Evolutionary conservation across 208 protist genomes (phyloP).

Genomic region (Blastocrithidia nonstop): DNA sequence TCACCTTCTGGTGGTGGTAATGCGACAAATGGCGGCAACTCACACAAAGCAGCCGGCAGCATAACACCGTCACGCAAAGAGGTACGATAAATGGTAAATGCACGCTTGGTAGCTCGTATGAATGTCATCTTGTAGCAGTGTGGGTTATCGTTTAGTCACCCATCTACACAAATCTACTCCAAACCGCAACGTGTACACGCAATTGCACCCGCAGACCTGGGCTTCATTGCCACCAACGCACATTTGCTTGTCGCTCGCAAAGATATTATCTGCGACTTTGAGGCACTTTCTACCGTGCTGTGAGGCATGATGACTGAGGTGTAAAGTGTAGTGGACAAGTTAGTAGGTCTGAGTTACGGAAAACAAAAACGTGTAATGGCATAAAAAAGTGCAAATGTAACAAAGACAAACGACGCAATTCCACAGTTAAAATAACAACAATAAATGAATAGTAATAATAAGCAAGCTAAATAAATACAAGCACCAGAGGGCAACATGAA

Average conservation of each 20-base stretch:
- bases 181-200: slow-evolving; percentile 39
- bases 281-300: slow-evolving; percentile 28
- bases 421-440: no score
- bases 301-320: slow-evolving; percentile 40
- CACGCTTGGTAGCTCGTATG: slow-evolving; percentile 10
- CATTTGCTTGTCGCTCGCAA: slow-evolving; percentile 14
- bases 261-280: slow-evolving; percentile 38
- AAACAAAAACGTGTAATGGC: no score
- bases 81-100: background rate
- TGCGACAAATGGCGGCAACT: background rate
- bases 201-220: slow-evolving; percentile 16
- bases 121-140: slow-evolving; percentile 23
- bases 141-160: slow-evolving; percentile 20
- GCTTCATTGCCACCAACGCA: slow-evolving; percentile 17
- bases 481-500: no score
- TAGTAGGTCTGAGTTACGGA: no score
- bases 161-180: slow-evolving; percentile 41
- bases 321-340: slow-evolving; percentile 9
- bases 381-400: no score
- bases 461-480: no score
- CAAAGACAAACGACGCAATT: no score
- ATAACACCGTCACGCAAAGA: no score
- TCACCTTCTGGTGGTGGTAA: background rate
- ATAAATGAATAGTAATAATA: no score
- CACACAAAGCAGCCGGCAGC: background rate